Evolutionary conservation across 192 early-diverging fungal species (phyloP), one percentile per base, ranked within the genome.

Genomic region (Backusella luteola): DNA sequence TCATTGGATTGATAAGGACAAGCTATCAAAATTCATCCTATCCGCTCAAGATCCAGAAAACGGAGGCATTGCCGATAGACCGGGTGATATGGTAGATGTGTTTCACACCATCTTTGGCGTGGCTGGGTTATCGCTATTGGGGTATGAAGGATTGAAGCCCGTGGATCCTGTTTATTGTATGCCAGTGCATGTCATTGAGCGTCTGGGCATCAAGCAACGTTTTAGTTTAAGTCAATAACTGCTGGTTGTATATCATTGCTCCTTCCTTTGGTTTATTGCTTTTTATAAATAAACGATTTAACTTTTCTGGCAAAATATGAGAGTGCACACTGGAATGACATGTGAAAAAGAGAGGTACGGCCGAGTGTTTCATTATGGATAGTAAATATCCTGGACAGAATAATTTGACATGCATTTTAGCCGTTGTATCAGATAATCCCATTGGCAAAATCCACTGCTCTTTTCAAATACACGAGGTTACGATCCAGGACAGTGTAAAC

Each of bases 61-160:
- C 12, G 98, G 98, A 52, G 97, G 97, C 11, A 97, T 99, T 75
- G 90, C 97, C 1, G 98, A 99, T 85, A 88, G 98, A 32, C 92
- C 93, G 9, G 95, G 94, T 3, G 93, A 99, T 76, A 85, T 96
- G 71, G 89, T 93, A 0, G 98, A 99, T 80, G 97, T 99, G 1
- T 99, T 98, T 82, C 98, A 99, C 76, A 98, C 96, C 1, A 78
- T 96, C 19, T 99, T 99, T 92, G 97, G 97, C 32, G 84, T 99
- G 39, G 90, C 93, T 34, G 97, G 93, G 69, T 85, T 99, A 59
- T 95, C 97, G 7, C 80, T 99, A 66, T 81, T 96, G 6, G 95
- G 94, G 0, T 95, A 94, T 81, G 80, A 86, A 7, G 91, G 87
- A 14, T 84, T 99, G 34, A 87, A 90, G 23, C 79, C 81, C 4